Base-by-base conservation (phyloP, 106 monocot genomes). In the Acorus calamus region DNA sequence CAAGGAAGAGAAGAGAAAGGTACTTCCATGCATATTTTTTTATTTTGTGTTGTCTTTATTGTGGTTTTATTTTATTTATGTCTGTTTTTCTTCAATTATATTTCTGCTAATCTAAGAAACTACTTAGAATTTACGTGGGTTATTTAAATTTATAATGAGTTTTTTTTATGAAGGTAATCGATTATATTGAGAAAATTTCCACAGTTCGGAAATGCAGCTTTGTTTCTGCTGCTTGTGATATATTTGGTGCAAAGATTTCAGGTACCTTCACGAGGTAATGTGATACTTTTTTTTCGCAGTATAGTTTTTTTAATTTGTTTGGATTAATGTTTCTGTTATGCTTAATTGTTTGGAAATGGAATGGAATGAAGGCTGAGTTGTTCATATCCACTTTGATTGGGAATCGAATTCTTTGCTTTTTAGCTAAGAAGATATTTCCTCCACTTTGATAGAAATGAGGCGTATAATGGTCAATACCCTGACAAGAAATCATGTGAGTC, bases 251-350 rank as follows among this genome's bases (percentile, higher is more conserved):
- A 66, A 94, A 94, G 78, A 63, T 94, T 57, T 94, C 94, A 3
- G 89, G 94, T 76, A 94, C 89, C 11, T 94, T 94, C 63, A 94
- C 84, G 89, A 86, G 94, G 89, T 89, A 42, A 4, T 70, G 7
- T 59, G 41, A 8, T 68, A 9, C 46, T 52, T 46, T 3, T 9
- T 49, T 50, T 56, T 46, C 56, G 2, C 2, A 47, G 9, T 14
- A 46, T n/a, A 47, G 3, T n/a, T 46, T 28, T 47, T 62, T 1
- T 62, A n/a, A 62, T n/a, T 45, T 4, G 0, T 62, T 3, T 11
- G 12, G 4, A 4, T 42, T 59, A 42, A 3, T 59, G 59, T 2
- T 59, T 7, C 41, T 7, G 11, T 42, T 59, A 42, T 42, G 2
- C 2, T 41, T 4, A n/a, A 55, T 51, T n/a, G 11, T 57, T 46